Evolutionary conservation across 1,284 basidiomycete genomes (phyloP).

Genomic region (Ustilago trichophora): DNA sequence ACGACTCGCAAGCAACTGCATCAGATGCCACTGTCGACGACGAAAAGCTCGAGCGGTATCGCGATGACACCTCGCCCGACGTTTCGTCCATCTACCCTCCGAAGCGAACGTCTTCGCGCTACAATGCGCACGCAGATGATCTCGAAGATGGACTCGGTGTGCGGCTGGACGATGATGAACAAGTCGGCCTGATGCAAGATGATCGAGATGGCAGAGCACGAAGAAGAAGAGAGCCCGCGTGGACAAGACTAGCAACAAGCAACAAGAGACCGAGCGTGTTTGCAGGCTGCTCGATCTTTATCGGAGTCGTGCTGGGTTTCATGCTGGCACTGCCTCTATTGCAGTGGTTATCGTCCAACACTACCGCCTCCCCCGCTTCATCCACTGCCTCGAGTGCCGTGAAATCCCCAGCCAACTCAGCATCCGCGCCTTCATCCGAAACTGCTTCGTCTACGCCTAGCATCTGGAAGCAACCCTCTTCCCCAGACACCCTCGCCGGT

Average conservation of each 20-base stretch:
- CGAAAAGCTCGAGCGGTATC: constrained; percentile 20
- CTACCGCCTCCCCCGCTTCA: background rate
- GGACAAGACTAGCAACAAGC: too few species aligned
- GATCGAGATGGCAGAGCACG: constrained; percentile 19
- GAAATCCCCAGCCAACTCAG: too few species aligned
- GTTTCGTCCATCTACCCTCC: constrained; percentile 5
- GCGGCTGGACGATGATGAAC: constrained; percentile 48
- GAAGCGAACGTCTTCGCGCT: background rate
- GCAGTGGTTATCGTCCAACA: constrained; percentile 43
- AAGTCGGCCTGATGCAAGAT: constrained; percentile 50
- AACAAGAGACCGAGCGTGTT: constrained; percentile 3
- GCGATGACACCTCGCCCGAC: background rate
- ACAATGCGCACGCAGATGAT: constrained; percentile 1
- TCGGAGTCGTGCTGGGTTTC: constrained; percentile 35
- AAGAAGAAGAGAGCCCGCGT: too few species aligned
- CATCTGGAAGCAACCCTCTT: constrained; percentile 30
- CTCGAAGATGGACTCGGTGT: constrained; percentile 7
- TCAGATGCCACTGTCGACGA: constrained; percentile 46
- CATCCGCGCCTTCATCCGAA: too few species aligned
- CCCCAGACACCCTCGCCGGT: constrained; percentile 32
- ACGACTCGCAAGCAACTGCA: constrained; percentile 47
- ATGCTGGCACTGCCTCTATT: constrained; percentile 31
- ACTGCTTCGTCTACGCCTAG: too few species aligned
- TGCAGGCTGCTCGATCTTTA: constrained; percentile 30
- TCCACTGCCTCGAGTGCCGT: too few species aligned